A percentile compares a stretch with the other conserved stretches of the same genome.
Evolutionary conservation across 2,329 filamentous ascomycete species (phyloP).

Genomic region (Claviceps arundinis): DNA sequence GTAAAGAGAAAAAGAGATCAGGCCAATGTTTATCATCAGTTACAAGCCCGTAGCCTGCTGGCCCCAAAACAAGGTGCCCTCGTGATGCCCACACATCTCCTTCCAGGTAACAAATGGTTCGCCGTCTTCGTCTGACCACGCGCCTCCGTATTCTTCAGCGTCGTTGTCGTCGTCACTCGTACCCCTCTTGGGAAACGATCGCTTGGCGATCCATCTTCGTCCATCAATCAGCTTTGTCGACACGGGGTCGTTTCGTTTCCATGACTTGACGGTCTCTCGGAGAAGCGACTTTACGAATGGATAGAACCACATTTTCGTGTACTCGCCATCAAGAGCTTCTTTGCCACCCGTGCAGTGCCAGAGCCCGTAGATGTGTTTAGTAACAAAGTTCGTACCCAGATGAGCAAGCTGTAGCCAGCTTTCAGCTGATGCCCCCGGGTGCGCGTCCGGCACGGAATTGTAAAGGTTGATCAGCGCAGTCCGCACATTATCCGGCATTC

Average conservation of each 20-base stretch:
- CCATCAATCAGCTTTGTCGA: slow-evolving; percentile 17
- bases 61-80: slow-evolving; percentile 13
- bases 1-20: not conserved
- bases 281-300: slow-evolving; percentile 20
- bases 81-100: slow-evolving; percentile 15
- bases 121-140: slow-evolving; percentile 11
- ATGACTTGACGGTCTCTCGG: slow-evolving; percentile 14
- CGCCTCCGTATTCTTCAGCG: slow-evolving; percentile 11
- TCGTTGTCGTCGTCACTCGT: slow-evolving; percentile 1
- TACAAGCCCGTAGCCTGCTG: slow-evolving; percentile 5
- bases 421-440: slow-evolving; percentile 13
- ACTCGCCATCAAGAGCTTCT: slow-evolving; percentile 18
- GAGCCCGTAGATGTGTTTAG: slow-evolving; percentile 22
- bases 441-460: slow-evolving; percentile 15
- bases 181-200: slow-evolving; percentile 6
- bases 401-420: slow-evolving; percentile 19
- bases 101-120: slow-evolving; percentile 15
- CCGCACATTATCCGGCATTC: slow-evolving; percentile 20
- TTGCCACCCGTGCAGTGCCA: slow-evolving; percentile 28
- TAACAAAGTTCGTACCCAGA: slow-evolving; percentile 24
- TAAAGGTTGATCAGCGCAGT: slow-evolving; percentile 18
- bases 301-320: slow-evolving; percentile 25
- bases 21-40: not conserved
- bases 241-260: slow-evolving; percentile 12
- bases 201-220: slow-evolving; percentile 16